Evolutionary conservation across 345 rosid species (phyloP).

Genomic region (Populus ilicifolia): DNA sequence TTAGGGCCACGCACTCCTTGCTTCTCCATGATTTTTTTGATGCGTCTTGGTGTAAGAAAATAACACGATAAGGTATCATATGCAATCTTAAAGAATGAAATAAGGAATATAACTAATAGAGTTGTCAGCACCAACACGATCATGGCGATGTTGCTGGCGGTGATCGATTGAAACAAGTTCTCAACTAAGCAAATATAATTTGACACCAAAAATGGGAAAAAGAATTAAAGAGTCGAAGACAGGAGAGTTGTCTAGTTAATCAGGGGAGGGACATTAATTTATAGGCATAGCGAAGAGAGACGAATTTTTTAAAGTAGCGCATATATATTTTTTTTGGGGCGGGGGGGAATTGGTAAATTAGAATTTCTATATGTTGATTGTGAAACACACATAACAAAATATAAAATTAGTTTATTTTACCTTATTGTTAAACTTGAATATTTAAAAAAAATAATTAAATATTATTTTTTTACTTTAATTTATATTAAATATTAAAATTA

Average conservation of each 20-base stretch:
- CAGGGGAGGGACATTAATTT: not conserved
- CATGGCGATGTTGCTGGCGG: slow-evolving; percentile 17
- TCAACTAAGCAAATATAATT: not conserved
- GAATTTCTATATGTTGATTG: too few species aligned
- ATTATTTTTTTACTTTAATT: too few species aligned
- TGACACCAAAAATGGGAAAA: not conserved
- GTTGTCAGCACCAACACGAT: slow-evolving; percentile 20
- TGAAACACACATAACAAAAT: too few species aligned
- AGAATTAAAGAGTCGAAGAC: not conserved
- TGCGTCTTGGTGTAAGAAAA: slow-evolving; percentile 67
- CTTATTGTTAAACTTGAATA: too few species aligned
- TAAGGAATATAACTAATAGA: slow-evolving; percentile 28
- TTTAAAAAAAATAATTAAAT: too few species aligned
- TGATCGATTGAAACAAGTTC: not conserved
- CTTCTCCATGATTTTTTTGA: slow-evolving; percentile 60
- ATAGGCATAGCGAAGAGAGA: not conserved
- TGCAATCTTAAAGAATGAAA: slow-evolving; percentile 35
- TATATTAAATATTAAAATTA: too few species aligned
- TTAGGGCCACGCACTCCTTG: slow-evolving; percentile 93
- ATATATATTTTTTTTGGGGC: too few species aligned
- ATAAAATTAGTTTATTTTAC: too few species aligned
- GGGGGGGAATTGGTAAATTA: too few species aligned
- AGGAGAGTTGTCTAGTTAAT: not conserved
- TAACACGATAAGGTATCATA: slow-evolving; percentile 60
- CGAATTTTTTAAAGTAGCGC: not conserved